phyloP scores from a whole-genome alignment of 148 eudicot genomes.

The Camellia japonica region DNA sequence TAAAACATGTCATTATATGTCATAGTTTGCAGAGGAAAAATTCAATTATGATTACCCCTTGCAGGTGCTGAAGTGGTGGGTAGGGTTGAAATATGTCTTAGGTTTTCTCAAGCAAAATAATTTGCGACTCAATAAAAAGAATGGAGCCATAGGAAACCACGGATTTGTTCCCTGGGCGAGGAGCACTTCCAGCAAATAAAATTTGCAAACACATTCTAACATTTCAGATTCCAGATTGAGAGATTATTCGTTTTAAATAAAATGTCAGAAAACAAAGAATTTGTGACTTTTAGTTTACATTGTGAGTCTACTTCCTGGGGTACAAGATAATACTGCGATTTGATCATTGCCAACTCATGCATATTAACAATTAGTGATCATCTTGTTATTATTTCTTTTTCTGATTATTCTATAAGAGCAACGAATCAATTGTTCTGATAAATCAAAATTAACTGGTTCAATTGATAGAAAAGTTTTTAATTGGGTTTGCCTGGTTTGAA shows the following conservation, averaged over 20 bases:
- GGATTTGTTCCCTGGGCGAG: background rate
- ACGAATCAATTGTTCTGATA: background rate
- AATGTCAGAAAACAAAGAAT: background rate
- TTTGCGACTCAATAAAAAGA: background rate
- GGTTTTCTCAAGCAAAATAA: background rate
- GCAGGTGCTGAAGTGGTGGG: constrained; percentile 10
- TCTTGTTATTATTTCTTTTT: too few relatives aligned
- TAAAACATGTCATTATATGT: background rate
- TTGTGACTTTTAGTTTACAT: background rate
- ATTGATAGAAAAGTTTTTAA: background rate
- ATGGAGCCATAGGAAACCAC: background rate
- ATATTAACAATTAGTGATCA: background rate
- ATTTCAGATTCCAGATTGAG: background rate
- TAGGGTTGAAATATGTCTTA: background rate
- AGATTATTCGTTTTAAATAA: background rate
- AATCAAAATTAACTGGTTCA: background rate
- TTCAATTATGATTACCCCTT: background rate
- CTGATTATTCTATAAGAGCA: background rate
- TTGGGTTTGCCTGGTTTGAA: too few relatives aligned
- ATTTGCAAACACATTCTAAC: background rate
- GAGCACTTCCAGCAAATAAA: background rate
- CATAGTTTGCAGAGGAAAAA: background rate
- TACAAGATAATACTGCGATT: background rate
- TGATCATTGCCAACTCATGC: background rate
- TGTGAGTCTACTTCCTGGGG: background rate